A percentile compares a stretch with the other conserved stretches of the same genome.
Evolutionary conservation across 805 yeast species (phyloP).

Genomic region (Suhomyces emberorum): DNA sequence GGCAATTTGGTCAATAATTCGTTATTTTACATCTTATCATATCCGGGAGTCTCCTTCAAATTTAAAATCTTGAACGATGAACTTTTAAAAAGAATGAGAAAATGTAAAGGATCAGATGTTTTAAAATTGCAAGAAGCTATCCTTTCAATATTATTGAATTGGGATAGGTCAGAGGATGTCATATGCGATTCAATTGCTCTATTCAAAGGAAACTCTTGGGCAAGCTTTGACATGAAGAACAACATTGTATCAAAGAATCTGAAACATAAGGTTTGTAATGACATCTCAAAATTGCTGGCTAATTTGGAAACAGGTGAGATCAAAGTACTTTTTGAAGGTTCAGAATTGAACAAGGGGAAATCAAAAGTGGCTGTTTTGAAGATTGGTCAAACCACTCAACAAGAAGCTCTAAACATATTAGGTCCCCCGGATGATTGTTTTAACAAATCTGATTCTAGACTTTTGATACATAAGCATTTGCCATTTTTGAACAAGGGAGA

Average conservation of each 20-base stretch:
- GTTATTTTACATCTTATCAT: constrained; percentile 44
- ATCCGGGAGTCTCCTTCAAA: constrained; percentile 55
- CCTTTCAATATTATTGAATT: constrained; percentile 29
- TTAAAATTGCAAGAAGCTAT: constrained; percentile 18
- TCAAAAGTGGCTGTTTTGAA: constrained; percentile 12
- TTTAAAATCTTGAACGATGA: constrained; percentile 30
- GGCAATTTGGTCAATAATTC: constrained; percentile 34
- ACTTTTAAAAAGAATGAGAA: constrained; percentile 12
- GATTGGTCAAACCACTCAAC: constrained; percentile 48
- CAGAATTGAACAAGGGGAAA: no score
- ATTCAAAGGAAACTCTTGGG: constrained; percentile 38
- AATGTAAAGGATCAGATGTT: background rate
- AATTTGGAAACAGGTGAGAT: constrained; percentile 19
- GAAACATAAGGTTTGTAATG: background rate
- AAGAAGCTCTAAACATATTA: constrained; percentile 41
- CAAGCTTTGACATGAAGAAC: constrained; percentile 8
- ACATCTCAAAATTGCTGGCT: constrained; percentile 13
- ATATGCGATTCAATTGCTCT: constrained; percentile 38
- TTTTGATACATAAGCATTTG: constrained; percentile 38
- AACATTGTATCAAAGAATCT: background rate
- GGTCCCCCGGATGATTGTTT: constrained; percentile 60
- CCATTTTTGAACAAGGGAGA: background rate
- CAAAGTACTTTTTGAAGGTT: constrained; percentile 16
- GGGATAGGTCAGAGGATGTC: constrained; percentile 31
- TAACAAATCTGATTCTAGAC: constrained; percentile 43